Evolutionary conservation across 1,284 basidiomycete genomes (phyloP).

Genomic region (Mycena citricolor): DNA sequence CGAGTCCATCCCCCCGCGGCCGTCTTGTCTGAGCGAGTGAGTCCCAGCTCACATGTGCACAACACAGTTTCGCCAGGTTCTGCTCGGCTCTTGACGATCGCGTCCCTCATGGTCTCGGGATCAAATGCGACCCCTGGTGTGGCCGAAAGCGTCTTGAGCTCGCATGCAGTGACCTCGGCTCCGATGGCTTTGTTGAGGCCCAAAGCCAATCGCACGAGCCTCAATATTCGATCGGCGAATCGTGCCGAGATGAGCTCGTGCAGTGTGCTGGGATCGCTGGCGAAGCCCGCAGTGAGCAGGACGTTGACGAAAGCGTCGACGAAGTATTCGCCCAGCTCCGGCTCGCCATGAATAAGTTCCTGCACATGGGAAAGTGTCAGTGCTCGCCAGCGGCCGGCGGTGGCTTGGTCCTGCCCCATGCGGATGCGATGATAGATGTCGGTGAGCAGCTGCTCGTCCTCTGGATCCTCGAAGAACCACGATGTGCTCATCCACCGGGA

Average conservation of each 20-base stretch:
- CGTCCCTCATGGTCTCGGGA: conserved; percentile 36
- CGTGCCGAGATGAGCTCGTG: conserved; percentile 30
- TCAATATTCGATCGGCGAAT: conserved; percentile 38
- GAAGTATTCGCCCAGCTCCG: conserved; percentile 35
- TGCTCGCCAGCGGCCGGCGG: conserved; percentile 44
- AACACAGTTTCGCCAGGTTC: conserved; percentile 25
- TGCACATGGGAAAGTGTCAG: conserved; percentile 38
- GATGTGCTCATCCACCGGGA: conserved; percentile 41
- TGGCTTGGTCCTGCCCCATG: conserved; percentile 29
- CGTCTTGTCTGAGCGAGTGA: conserved; percentile 27
- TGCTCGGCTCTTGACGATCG: conserved; percentile 27
- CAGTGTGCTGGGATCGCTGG: conserved; percentile 26
- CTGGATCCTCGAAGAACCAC: conserved; percentile 42
- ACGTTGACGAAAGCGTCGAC: conserved; percentile 40
- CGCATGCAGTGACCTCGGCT: conserved; percentile 46
- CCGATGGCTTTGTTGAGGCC: conserved; percentile 44
- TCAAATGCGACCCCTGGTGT: conserved; percentile 34
- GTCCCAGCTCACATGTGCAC: conserved; percentile 31
- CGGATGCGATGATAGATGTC: conserved; percentile 36
- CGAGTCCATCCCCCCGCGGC: conserved; percentile 31
- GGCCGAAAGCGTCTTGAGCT: conserved; percentile 37
- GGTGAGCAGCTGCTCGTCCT: conserved; percentile 36
- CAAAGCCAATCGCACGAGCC: conserved; percentile 40
- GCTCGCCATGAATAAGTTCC: conserved; percentile 31
- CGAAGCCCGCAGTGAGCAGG: conserved; percentile 37